Conservation (phyloP, 257 asterid species). For the Penstemon eatonii region DNA sequence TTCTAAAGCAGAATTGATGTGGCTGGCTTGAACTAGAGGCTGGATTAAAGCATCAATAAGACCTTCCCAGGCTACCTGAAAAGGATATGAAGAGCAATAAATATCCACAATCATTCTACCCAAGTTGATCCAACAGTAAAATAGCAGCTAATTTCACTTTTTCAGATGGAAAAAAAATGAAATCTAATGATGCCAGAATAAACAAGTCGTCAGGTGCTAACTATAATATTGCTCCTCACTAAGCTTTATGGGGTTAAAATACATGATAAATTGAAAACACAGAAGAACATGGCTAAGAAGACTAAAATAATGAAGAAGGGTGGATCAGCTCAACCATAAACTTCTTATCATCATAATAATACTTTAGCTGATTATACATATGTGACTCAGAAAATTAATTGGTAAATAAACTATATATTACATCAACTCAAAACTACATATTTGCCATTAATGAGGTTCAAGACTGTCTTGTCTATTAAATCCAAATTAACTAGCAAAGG, state of each 20-base stretch:
- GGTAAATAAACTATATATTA: not conserved
- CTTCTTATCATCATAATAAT: not conserved
- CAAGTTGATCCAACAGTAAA: conserved; percentile 12
- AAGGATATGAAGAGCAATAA: conserved; percentile 27
- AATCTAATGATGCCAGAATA: not conserved
- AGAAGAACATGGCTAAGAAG: not conserved
- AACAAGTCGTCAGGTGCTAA: conserved; percentile 1
- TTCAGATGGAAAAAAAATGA: conserved; percentile 23
- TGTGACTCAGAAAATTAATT: not conserved
- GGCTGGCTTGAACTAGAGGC: conserved; percentile 43
- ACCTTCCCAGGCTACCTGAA: conserved; percentile 85
- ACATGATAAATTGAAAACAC: not conserved
- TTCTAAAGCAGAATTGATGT: conserved; percentile 23
- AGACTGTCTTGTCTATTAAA: not conserved
- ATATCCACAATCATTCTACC: not conserved
- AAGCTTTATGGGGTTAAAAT: not conserved
- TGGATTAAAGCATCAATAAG: conserved; percentile 63
- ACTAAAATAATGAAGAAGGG: not conserved
- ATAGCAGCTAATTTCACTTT: no score
- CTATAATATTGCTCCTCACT: not conserved
- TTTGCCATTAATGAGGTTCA: conserved; percentile 1
- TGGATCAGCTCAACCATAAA: not conserved
- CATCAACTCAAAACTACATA: conserved; percentile 9
- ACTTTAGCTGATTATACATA: not conserved
- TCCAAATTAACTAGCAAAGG: conserved; percentile 2